phyloP scores from a whole-genome alignment of 768 basidiomycete species.

The Lepiota subincarnata region DNA sequence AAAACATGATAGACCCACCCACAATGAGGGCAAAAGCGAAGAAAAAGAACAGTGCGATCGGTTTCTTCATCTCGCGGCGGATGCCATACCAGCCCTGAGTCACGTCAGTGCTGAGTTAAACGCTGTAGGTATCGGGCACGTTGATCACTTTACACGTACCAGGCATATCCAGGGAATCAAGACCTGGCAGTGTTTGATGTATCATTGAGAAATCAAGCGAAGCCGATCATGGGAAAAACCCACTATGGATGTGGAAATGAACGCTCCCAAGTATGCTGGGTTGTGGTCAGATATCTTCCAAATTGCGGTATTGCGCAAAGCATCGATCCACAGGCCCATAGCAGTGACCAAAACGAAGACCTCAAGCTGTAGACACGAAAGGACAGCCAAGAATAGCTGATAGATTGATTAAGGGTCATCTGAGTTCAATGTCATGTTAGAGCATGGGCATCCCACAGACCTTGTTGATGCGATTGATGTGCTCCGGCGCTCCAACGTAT shows the following conservation, averaged over 20 bases:
- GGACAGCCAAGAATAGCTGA: constrained; percentile 52
- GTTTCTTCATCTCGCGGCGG: constrained; percentile 36
- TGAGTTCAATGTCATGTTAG: background rate
- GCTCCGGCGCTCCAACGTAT: constrained; percentile 48
- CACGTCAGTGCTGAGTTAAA: background rate
- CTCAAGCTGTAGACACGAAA: constrained; percentile 51
- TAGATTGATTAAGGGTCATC: background rate
- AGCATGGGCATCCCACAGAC: background rate
- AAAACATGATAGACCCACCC: constrained; percentile 43
- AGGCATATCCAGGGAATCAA: constrained; percentile 51
- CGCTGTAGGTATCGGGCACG: background rate
- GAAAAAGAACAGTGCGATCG: constrained; percentile 34
- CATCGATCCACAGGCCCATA: constrained; percentile 54
- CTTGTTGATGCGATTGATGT: constrained; percentile 48
- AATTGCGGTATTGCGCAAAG: constrained; percentile 46
- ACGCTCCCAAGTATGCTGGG: constrained; percentile 36
- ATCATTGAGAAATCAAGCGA: background rate
- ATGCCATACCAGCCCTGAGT: constrained; percentile 53
- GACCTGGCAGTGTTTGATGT: constrained; percentile 29
- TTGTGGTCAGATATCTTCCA: constrained; percentile 37
- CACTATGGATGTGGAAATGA: constrained; percentile 43
- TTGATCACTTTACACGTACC: constrained; percentile 24
- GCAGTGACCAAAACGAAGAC: constrained; percentile 46
- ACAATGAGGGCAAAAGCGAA: constrained; percentile 33
- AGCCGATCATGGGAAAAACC: constrained; percentile 15